A percentile compares a stretch with the other conserved stretches of the same genome.
Evolutionary conservation across 257 asterid genomes (phyloP).

Genomic region (Oldenlandia corymbosa): DNA sequence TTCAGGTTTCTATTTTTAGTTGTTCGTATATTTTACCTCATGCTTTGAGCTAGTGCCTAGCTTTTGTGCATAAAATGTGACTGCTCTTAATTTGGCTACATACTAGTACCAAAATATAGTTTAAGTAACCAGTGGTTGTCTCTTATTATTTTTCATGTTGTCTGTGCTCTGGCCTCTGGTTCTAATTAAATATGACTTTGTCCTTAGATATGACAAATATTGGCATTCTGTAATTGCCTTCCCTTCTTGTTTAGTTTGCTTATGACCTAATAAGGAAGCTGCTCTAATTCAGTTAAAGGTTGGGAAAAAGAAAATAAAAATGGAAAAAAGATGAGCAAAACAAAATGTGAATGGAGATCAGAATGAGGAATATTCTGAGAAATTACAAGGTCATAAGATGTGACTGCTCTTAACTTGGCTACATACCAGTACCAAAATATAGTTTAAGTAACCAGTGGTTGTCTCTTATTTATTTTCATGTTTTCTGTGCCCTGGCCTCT

Average conservation of each 20-base stretch:
- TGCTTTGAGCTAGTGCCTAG: not conserved
- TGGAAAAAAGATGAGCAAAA: not conserved
- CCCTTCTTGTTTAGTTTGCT: not conserved
- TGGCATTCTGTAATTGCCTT: not conserved
- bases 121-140: not conserved
- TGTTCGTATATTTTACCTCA: not conserved
- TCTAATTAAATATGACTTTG: not conserved
- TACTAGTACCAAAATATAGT: not conserved
- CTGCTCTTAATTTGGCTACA: not conserved
- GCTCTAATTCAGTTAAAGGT: not conserved
- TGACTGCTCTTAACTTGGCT: not conserved
- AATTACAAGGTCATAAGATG: not conserved
- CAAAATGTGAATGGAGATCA: not conserved
- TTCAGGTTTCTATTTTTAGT: constrained; percentile 50
- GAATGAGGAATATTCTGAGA: not conserved
- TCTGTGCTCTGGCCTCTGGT: not conserved
- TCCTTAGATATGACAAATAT: not conserved
- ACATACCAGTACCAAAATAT: not conserved
- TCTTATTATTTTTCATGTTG: not conserved
- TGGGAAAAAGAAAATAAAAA: too few relatives aligned
- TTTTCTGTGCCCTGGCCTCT: not conserved
- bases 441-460: not conserved
- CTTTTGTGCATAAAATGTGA: not conserved
- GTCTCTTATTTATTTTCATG: not conserved
- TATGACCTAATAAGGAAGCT: not conserved